Percentiles rank a stretch among this genome's conserved stretches.
Conservation (phyloP, 2,329 filamentous ascomycete genomes). For the Pestalotiopsis sp. region DNA sequence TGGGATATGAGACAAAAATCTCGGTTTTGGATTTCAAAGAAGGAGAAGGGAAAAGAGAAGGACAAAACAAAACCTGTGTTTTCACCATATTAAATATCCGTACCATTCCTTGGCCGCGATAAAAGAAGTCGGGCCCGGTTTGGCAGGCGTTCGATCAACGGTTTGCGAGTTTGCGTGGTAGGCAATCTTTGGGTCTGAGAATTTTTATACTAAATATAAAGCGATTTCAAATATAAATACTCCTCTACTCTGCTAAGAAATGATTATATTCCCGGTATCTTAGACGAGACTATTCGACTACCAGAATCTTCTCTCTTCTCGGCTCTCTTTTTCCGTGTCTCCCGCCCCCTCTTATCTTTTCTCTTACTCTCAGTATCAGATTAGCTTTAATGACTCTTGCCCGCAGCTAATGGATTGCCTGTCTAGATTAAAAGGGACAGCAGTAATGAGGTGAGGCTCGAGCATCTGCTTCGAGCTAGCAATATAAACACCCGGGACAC, state of each 20-base stretch:
- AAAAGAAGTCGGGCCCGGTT: neutral
- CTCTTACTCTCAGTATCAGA: too few species aligned
- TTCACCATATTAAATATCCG: slow-evolving; percentile 7
- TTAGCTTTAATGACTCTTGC: too few species aligned
- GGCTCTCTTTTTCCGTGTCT: too few species aligned
- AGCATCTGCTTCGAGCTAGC: too few species aligned
- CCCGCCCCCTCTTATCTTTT: too few species aligned
- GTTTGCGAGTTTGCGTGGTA: slow-evolving; percentile 1
- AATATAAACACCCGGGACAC: too few species aligned
- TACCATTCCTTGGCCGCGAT: slow-evolving; percentile 8
- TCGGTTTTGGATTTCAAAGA: neutral
- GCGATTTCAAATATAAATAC: neutral
- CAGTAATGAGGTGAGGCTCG: too few species aligned
- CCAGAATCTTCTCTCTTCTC: too few species aligned
- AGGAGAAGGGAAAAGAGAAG: neutral
- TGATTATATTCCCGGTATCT: neutral
- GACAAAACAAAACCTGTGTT: neutral
- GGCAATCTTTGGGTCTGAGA: slow-evolving; percentile 9
- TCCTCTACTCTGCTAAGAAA: neutral
- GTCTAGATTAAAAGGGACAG: too few species aligned
- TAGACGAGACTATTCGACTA: too few species aligned
- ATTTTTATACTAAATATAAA: slow-evolving; percentile 12
- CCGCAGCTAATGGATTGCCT: too few species aligned
- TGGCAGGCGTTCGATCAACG: slow-evolving; percentile 12
- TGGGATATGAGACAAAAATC: neutral